phyloP scores from a whole-genome alignment of 2,329 filamentous ascomycete species.

The Sclerotinia borealis region DNA sequence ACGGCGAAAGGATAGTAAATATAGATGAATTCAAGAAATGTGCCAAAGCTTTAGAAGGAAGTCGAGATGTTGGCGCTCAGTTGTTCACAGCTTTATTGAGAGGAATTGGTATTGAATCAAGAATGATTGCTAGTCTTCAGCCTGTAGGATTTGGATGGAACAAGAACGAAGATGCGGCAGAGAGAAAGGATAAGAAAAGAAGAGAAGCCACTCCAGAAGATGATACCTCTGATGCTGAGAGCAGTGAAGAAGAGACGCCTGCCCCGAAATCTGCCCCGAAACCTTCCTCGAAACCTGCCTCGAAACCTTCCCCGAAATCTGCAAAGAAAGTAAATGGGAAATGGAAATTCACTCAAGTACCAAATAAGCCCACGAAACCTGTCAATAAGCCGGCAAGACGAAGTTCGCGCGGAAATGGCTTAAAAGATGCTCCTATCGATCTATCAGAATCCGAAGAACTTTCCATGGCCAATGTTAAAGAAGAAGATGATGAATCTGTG shows the following conservation, averaged over 20 bases:
- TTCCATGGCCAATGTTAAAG: slow-evolving; percentile 44
- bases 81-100: slow-evolving; percentile 82
- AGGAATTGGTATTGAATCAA: slow-evolving; percentile 72
- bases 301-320: slow-evolving; percentile 18
- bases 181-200: slow-evolving; percentile 31
- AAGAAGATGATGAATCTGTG: slow-evolving; percentile 46
- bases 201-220: slow-evolving; percentile 29
- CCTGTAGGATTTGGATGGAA: slow-evolving; percentile 87
- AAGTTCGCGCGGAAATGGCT: slow-evolving; percentile 25
- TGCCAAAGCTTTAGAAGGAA: slow-evolving; percentile 69
- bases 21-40: slow-evolving; percentile 61
- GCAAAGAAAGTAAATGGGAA: slow-evolving; percentile 18
- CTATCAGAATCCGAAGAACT: slow-evolving; percentile 46
- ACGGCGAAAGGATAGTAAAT: slow-evolving; percentile 70
- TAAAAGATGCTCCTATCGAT: slow-evolving; percentile 36
- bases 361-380: slow-evolving; percentile 17
- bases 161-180: slow-evolving; percentile 71
- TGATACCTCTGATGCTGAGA: slow-evolving; percentile 34
- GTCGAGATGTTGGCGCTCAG: slow-evolving; percentile 80
- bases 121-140: slow-evolving; percentile 80
- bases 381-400: slow-evolving; percentile 19
- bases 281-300: no score
- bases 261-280: slow-evolving; percentile 15
- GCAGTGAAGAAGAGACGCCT: slow-evolving; percentile 15
- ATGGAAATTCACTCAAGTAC: slow-evolving; percentile 18